phyloP scores from a whole-genome alignment of 2,329 filamentous ascomycete genomes.

The Diaporthe vexans region DNA sequence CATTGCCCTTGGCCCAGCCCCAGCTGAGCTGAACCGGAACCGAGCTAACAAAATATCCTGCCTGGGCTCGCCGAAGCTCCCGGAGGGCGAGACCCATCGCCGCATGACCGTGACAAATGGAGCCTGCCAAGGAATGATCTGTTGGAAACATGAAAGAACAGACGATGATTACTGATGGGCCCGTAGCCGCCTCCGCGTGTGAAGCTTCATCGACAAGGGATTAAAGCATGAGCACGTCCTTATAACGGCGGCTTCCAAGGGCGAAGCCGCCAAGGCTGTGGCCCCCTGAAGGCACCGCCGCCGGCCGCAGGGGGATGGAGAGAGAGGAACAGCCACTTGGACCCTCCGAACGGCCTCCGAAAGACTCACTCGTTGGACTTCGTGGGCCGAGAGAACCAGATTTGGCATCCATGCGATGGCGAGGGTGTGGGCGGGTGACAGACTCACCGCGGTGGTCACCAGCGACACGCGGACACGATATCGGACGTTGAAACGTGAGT shows the following conservation, averaged over 20 bases:
- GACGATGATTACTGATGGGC: not conserved
- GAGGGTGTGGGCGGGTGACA: not conserved
- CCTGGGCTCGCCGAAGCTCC: slow-evolving; percentile 24
- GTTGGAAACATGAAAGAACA: not conserved
- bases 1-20: slow-evolving; percentile 22
- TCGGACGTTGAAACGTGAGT: slow-evolving; percentile 32
- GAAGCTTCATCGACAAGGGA: not conserved
- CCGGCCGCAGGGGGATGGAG: not conserved
- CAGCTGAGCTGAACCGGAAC: slow-evolving; percentile 5
- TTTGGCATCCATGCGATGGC: not conserved
- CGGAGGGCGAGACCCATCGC: slow-evolving; percentile 18
- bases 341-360: slow-evolving; percentile 29
- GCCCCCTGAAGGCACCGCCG: slow-evolving; percentile 1
- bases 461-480: slow-evolving; percentile 1
- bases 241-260: slow-evolving; percentile 8
- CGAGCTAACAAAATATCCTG: slow-evolving; percentile 17
- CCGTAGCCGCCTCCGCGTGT: not conserved
- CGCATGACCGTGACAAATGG: slow-evolving; percentile 18
- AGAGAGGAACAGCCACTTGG: slow-evolving; percentile 23
- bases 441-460: slow-evolving; percentile 6
- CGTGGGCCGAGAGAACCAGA: not conserved
- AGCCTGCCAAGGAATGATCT: not conserved
- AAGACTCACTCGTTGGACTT: slow-evolving; percentile 24
- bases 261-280: slow-evolving; percentile 8
- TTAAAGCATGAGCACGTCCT: not conserved